Conservation (phyloP, 1,139 yeast species). For the Hanseniaspora gamundiae region DNA sequence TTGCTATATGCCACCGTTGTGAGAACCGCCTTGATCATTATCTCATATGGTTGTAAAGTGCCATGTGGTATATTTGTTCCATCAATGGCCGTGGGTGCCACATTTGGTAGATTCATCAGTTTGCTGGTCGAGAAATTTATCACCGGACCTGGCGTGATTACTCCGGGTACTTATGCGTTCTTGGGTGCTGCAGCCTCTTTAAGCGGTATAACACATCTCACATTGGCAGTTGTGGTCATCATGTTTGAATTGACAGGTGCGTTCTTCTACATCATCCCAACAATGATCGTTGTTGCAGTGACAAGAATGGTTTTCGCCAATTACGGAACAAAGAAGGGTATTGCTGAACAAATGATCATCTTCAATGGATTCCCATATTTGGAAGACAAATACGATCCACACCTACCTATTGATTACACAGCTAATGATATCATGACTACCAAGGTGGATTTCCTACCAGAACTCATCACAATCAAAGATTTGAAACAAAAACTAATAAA, state of each 20-base stretch:
- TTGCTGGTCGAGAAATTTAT: constrained; percentile 38
- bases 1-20: constrained; percentile 61
- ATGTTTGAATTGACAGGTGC: constrained; percentile 97
- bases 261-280: constrained; percentile 75
- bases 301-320: constrained; percentile 67
- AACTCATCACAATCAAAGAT: constrained; percentile 22
- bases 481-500: constrained; percentile 23
- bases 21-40: constrained; percentile 57
- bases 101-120: constrained; percentile 80
- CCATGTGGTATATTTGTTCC: constrained; percentile 97
- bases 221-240: constrained; percentile 85
- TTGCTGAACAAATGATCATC: constrained; percentile 88
- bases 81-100: constrained; percentile 93
- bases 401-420: constrained; percentile 33
- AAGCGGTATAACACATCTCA: constrained; percentile 85
- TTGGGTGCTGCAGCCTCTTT: constrained; percentile 96
- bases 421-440: constrained; percentile 59
- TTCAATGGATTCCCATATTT: constrained; percentile 83
- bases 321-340: constrained; percentile 67
- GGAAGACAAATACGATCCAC: constrained; percentile 55
- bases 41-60: constrained; percentile 84
- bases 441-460: constrained; percentile 38
- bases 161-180: constrained; percentile 90
- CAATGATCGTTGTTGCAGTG: constrained; percentile 92
- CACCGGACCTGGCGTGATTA: constrained; percentile 43